These are phyloP conservation scores for Nyssa sinensis DNA, from an alignment of 148 eudicot genomes.

Conservation along the genomic window DNA sequence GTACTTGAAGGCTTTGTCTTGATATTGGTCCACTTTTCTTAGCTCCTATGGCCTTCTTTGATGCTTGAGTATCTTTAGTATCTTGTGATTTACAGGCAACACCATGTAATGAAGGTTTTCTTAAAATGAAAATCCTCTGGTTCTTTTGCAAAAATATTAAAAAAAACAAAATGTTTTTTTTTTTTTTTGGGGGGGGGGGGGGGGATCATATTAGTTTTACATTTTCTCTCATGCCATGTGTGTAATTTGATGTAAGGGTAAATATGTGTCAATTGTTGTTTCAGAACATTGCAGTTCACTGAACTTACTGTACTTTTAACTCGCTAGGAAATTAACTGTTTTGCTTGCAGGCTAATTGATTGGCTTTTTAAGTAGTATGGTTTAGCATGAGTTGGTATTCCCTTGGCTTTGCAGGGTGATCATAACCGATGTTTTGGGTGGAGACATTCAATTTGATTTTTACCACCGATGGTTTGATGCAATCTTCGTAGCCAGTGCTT, in stretches of 20 bases:
- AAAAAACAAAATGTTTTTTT: too few relatives aligned
- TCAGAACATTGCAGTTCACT: neutral
- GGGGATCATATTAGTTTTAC: too few relatives aligned
- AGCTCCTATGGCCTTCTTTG: too few relatives aligned
- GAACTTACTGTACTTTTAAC: neutral
- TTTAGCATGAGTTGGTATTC: constrained; percentile 7
- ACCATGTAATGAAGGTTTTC: neutral
- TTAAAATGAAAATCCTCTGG: neutral
- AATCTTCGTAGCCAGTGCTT: constrained; percentile 94
- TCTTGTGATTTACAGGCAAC: neutral
- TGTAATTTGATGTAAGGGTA: neutral
- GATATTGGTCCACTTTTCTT: too few relatives aligned
- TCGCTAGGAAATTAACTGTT: neutral
- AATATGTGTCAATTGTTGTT: neutral
- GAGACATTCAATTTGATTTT: constrained; percentile 96
- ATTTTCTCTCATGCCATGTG: too few relatives aligned
- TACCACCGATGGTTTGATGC: constrained; percentile 99
- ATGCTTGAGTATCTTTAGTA: too few relatives aligned
- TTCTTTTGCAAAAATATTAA: neutral
- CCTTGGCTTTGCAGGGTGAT: constrained; percentile 79
- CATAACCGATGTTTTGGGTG: constrained; percentile 96
- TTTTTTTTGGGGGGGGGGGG: too few relatives aligned
- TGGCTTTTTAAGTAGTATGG: neutral
- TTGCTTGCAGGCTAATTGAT: neutral
- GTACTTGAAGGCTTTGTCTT: too few relatives aligned